Conservation (phyloP, 805 yeast species). For the Danielozyma ontarioensis region DNA sequence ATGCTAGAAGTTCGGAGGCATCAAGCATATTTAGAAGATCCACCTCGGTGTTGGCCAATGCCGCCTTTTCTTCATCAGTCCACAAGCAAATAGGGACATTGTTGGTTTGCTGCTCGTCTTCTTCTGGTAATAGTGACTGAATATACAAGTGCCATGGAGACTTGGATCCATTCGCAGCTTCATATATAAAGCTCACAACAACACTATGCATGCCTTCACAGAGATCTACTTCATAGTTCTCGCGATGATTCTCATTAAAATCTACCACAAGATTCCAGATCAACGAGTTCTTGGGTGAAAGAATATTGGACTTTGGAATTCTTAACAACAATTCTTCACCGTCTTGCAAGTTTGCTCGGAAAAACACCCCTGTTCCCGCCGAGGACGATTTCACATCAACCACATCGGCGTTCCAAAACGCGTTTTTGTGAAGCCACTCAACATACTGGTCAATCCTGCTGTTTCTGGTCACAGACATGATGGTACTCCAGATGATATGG, state of each 20-base stretch:
- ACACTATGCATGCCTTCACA: slow-evolving; percentile 57
- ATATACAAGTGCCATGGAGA: slow-evolving; percentile 84
- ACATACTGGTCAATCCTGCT: slow-evolving; percentile 22
- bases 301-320: slow-evolving; percentile 55
- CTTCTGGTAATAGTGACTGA: slow-evolving; percentile 40
- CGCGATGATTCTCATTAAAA: slow-evolving; percentile 19
- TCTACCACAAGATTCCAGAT: slow-evolving; percentile 67
- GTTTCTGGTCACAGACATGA: slow-evolving; percentile 14
- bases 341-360: slow-evolving; percentile 15
- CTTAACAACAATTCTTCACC: slow-evolving; percentile 41
- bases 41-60: slow-evolving; percentile 57
- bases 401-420: slow-evolving; percentile 50
- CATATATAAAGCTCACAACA: slow-evolving; percentile 68
- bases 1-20: slow-evolving; percentile 32
- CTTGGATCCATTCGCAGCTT: slow-evolving; percentile 45
- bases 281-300: slow-evolving; percentile 54
- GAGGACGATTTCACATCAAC: slow-evolving; percentile 40
- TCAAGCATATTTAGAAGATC: slow-evolving; percentile 58
- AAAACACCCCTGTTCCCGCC: slow-evolving; percentile 77
- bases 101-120: slow-evolving; percentile 23
- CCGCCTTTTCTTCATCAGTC: slow-evolving; percentile 43
- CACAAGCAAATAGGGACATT: slow-evolving; percentile 62
- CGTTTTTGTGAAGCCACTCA: slow-evolving; percentile 54
- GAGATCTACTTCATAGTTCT: slow-evolving; percentile 29
- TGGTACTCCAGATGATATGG: too few species aligned